phyloP scores from a whole-genome alignment of 78 protist species.

The Salpingoeca rosetta region DNA sequence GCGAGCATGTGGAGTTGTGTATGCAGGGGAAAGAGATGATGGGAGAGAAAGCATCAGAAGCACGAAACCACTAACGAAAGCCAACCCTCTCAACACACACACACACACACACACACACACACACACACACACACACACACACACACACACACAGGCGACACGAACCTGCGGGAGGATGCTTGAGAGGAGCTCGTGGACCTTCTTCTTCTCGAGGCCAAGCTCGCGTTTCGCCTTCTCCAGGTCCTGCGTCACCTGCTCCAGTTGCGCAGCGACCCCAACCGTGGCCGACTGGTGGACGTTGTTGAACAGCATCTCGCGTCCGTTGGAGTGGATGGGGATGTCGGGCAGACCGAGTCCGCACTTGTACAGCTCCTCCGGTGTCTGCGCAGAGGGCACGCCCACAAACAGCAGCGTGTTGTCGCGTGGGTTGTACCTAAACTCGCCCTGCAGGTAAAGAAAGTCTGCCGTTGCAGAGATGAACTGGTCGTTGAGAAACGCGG shows the following conservation, averaged over 20 bases:
- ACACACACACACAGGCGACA: no score
- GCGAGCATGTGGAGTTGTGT: no score
- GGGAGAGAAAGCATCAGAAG: no score
- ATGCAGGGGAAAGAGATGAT: no score
- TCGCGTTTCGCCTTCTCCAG: not conserved
- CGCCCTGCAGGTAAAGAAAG: not conserved
- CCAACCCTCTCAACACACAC: no score
- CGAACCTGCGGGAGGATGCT: not conserved
- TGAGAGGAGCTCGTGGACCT: not conserved
- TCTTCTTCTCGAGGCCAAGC: not conserved
- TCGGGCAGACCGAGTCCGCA: not conserved
- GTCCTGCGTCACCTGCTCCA: not conserved
- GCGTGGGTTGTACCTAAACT: not conserved
- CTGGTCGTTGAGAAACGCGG: no score
- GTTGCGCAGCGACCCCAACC: not conserved
- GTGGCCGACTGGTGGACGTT: not conserved
- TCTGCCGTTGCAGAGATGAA: no score
- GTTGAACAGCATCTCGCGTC: not conserved
- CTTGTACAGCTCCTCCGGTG: not conserved
- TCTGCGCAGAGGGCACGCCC: not conserved
- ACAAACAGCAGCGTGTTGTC: not conserved
- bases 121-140: no score
- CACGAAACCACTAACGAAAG: no score
- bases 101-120: no score
- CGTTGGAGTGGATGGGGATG: not conserved